phyloP scores from a whole-genome alignment of 768 basidiomycete genomes.

The Pleurotus citrinopileatus region DNA sequence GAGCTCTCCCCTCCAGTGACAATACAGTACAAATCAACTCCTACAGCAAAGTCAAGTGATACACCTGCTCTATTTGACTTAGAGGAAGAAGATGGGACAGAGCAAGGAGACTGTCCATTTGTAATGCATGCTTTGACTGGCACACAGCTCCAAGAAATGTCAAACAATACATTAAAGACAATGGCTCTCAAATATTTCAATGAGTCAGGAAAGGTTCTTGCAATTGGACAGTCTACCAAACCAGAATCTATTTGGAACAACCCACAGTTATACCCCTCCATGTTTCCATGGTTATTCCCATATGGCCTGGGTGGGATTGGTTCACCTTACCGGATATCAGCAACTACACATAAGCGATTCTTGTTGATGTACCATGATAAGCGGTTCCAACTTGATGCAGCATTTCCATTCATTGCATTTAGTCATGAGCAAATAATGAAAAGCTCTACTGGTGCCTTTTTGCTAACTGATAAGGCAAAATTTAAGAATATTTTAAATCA shows the following conservation, averaged over 20 bases:
- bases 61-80: slow-evolving; percentile 15
- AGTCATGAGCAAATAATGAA: slow-evolving; percentile 28
- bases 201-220: slow-evolving; percentile 16
- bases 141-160: slow-evolving; percentile 13
- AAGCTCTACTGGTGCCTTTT: slow-evolving; percentile 21
- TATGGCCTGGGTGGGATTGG: slow-evolving; percentile 33
- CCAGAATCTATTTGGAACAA: slow-evolving; percentile 24
- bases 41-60: background rate
- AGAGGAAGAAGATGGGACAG: slow-evolving; percentile 19
- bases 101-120: slow-evolving; percentile 22
- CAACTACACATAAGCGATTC: slow-evolving; percentile 21
- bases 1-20: background rate
- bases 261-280: slow-evolving; percentile 24
- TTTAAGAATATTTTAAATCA: slow-evolving; percentile 24
- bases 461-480: slow-evolving; percentile 21
- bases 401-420: slow-evolving; percentile 24
- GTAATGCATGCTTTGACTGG: slow-evolving; percentile 25
- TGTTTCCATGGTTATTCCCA: slow-evolving; percentile 37
- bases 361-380: slow-evolving; percentile 29
- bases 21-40: background rate
- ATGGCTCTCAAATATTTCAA: slow-evolving; percentile 16
- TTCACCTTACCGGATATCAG: slow-evolving; percentile 12
- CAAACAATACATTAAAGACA: slow-evolving; percentile 15
- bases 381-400: slow-evolving; percentile 24
- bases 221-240: slow-evolving; percentile 15